Base-by-base conservation (phyloP, 2,329 filamentous ascomycete species). In the Xylariaceae sp. region DNA sequence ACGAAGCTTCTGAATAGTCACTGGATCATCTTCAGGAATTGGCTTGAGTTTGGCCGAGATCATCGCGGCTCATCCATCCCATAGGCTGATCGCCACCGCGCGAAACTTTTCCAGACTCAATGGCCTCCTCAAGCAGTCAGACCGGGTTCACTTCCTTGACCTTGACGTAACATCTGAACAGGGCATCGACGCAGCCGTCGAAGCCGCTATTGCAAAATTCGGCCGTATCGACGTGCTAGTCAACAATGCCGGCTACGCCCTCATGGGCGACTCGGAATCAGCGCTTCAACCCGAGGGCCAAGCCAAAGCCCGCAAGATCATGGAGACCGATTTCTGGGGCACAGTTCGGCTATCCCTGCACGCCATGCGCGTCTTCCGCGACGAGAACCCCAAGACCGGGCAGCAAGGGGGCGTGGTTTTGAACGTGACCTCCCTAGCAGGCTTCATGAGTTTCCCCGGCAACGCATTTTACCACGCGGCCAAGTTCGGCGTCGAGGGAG, bases 21-120 rank as follows among this genome's bases (percentile, higher is more conserved):
- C 78, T 41, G 79, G 80, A 13, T 80, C 77, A 64, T 81, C 80
- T 0, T 76, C 73, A 0, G 79, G 80, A 10, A 78, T 82, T 6
- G 79, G 79, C 48, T 69, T 69, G 37, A 71, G 70, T 1, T 66
- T 81, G 17, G 75, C 75, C 10, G 66, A 65, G 17, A 67, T 73
- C 17, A 65, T 80, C 47, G 71, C 75, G 9, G 70, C 63, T 57
- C 73, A 77, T 45, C 69, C 74, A 0, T 65, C 61, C 30, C 72
- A 78, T 34, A 74, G 76, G 51, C 65, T 82, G 1, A 72, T 81
- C 30, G 78, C 78, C 1, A 81, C 79, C 2, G 79, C 79, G 34
- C 62, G 64, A n/a, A 64, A 58, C 5, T 58, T 57, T 4, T 62
- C 64, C 15, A 61, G 15, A 4, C 57, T 63, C 2, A n/a, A 51